Base-by-base conservation (phyloP, 192 early-diverging fungal genomes). In the Coemansia asiatica region DNA sequence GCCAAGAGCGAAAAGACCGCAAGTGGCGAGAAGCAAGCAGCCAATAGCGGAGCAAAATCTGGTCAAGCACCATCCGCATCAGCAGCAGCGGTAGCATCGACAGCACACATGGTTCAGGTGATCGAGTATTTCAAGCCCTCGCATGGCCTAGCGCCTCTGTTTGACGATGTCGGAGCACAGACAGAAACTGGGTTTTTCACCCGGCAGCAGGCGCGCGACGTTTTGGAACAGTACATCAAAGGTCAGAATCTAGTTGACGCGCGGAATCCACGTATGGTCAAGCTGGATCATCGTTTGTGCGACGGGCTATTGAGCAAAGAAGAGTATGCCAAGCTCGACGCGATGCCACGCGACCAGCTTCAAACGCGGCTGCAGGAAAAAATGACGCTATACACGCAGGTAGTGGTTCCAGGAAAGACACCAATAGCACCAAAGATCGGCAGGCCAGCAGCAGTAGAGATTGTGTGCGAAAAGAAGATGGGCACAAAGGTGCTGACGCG, bases 301-400 rank as follows among this genome's bases (percentile, higher is more conserved):
- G 89, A 91, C 60, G 84, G 87, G 16, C 63, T 92, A 13, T 60
- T 92, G 29, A 69, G 67, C n/a, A 91, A 90, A 67, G 83, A 83
- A 53, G 92, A 93, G 67, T 86, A 87, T 38, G 71, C 80, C 12
- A 81, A 83, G 46, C 64, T 89, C 36, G 72, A 83, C 22, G 48
- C 64, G 18, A 69, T 89, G 26, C 69, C 71, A 16, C 81, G 89
- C 27, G 89, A 92, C 63, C 83, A 85, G 56, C 78, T 91, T 23
- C 63, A 81, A 25, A 46, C 66, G 22, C 69, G 79, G 12, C 49
- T 81, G 19, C 79, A 81, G 46, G 79, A 81, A 28, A 63, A 40
- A 46, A 81, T 81, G 79, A 75, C 67, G 60, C 49, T 81, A 58
- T 75, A 72, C 56, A 81, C 79, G 31, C 69, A 64, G 46, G 57